phyloP scores from a whole-genome alignment of 1,284 basidiomycete genomes.

The Caloboletus firmus region DNA sequence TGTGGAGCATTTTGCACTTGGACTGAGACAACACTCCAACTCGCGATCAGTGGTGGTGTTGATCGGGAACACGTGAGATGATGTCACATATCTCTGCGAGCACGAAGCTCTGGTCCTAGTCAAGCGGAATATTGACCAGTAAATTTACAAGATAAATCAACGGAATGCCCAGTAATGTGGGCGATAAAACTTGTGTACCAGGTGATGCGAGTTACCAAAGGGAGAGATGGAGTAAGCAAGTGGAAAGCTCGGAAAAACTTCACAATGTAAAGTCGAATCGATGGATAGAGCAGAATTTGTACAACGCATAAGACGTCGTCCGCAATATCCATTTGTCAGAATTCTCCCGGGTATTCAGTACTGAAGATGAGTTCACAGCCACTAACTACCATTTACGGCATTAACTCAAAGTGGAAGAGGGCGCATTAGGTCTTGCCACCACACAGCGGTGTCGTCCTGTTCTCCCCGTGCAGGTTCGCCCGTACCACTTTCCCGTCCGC shows the following conservation, averaged over 20 bases:
- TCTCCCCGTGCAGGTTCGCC: constrained; percentile 11
- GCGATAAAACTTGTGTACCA: neutral
- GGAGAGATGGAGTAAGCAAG: neutral
- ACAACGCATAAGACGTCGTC: too few relatives aligned
- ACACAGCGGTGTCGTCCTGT: constrained; percentile 25
- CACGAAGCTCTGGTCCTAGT: neutral
- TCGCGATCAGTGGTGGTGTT: constrained; percentile 14
- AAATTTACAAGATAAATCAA: neutral
- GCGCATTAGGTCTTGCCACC: constrained; percentile 35
- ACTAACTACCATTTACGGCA: constrained; percentile 35
- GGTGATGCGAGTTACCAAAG: neutral
- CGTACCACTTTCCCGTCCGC: constrained; percentile 15
- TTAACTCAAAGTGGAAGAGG: constrained; percentile 23
- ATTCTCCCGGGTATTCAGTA: too few relatives aligned
- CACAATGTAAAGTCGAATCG: neutral
- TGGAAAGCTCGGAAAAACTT: neutral
- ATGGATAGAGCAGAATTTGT: neutral
- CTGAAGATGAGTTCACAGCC: constrained; percentile 28
- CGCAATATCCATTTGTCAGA: neutral
- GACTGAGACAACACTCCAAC: constrained; percentile 1
- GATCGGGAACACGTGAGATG: constrained; percentile 28
- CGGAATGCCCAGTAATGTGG: neutral
- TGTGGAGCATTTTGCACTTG: neutral
- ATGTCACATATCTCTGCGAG: constrained; percentile 18
- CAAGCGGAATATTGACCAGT: neutral